Base-by-base conservation (phyloP, 306 rosid genomes). In the Ormosia semicastrata region DNA sequence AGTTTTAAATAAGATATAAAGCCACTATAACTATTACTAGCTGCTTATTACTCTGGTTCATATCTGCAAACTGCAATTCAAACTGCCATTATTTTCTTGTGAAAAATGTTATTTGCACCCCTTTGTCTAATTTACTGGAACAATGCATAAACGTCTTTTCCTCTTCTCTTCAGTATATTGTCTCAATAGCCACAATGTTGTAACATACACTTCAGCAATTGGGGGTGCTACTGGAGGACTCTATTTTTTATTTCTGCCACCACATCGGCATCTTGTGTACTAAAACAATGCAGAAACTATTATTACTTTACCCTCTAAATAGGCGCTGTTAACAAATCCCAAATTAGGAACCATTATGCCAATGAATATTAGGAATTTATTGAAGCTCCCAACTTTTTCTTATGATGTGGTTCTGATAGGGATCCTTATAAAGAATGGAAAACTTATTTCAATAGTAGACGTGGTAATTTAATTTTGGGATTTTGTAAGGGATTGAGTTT, bases 21-120 rank as follows among this genome's bases (percentile, higher is more conserved):
- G 64, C 56, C 6, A 12, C 18, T 10, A 67, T 44, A 12, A 64
- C 54, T 15, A 24, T 64, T 78, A 41, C 53, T 75, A 29, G 56
- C 68, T 60, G 47, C 62, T 68, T 43, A 46, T 54, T 34, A 33
- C 54, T 41, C 40, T 82, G n/a, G n/a, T 66, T 47, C 32, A 70
- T 64, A 64, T 58, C 60, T 72, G 34, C 79, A 41, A 64, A 49
- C 60, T 72, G 34, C 79, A 41, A 49, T 60, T 65, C 40, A 15
- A 44, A 15, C 8, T 66, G 14, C 54, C 56, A 5, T 66, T 75
- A 13, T 67, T 37, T 33, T 12, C 24, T 46, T 0, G 8, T 59
- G 44, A 71, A 24, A 63, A 63, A 52, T 81, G 59, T 44, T 69
- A 14, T 50, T 13, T 8, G n/a, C 54, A n/a, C 40, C 54, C 66